Evolutionary conservation across 164 flowering plant genomes (phyloP).

Genomic region (Nymphaea colorata): DNA sequence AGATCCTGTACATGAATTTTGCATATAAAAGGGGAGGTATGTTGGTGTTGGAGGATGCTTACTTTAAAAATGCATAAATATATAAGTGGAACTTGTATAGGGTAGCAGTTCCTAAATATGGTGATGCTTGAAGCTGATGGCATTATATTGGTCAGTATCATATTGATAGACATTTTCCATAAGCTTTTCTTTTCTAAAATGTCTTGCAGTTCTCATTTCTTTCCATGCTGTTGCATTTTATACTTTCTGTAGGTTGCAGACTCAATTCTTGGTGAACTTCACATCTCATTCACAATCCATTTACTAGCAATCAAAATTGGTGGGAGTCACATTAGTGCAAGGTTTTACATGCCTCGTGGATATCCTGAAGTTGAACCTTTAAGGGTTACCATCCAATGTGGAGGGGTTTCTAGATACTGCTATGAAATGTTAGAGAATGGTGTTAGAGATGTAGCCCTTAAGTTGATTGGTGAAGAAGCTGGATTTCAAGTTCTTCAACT

Average conservation of each 20-base stretch:
- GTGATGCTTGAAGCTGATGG: too few species aligned
- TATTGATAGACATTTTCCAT: too few species aligned
- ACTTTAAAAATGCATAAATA: too few species aligned
- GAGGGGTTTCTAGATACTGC: background rate
- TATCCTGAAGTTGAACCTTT: slow-evolving; percentile 1
- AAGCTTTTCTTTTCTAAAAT: too few species aligned
- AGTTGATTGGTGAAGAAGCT: background rate
- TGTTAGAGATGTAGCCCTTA: slow-evolving; percentile 1
- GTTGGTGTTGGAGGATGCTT: too few species aligned
- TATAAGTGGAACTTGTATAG: too few species aligned
- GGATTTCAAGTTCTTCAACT: background rate
- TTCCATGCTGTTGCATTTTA: too few species aligned
- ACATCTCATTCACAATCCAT: background rate
- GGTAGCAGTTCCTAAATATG: too few species aligned
- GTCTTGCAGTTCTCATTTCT: too few species aligned
- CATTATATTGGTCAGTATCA: too few species aligned
- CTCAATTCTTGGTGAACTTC: background rate
- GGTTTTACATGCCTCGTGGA: slow-evolving; percentile 3
- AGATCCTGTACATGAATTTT: too few species aligned
- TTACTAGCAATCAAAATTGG: background rate
- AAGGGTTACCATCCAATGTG: background rate
- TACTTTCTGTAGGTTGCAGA: background rate
- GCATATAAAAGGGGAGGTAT: too few species aligned
- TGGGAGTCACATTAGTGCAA: slow-evolving; percentile 1
- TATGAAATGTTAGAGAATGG: background rate